Base-by-base conservation (phyloP, 495 filamentous ascomycete genomes). In the Aspergillus mulundensis region DNA sequence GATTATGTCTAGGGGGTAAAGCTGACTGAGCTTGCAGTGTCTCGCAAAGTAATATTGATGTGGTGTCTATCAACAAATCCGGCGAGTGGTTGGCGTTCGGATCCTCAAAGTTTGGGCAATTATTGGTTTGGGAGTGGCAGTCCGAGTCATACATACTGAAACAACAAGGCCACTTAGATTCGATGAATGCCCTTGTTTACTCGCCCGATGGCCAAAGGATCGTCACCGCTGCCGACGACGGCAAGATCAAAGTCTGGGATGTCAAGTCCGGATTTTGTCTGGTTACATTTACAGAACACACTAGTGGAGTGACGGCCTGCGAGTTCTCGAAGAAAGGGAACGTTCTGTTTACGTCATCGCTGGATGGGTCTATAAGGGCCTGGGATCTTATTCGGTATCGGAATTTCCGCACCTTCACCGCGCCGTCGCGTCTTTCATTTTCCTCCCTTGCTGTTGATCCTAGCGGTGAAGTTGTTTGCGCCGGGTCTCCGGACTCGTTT, bases 141-240 rank as follows among this genome's bases (percentile, higher is more conserved):
- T 97, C 95, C 1, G 94, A 98, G 68, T 97, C 95, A n/a, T 97
- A 97, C 70, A 92, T 98, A 53, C 72, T 98, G 32, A 98, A 97
- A 70, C 94, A 98, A 64, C 94, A 97, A 71, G 93, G 93, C 1
- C 94, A 98, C 71, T 89, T 95, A 46, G 95, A 98, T 65, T 86
- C 90, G n/a, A 90, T 97, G 84, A 97, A 96, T 70, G 77, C 93
- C 7, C 76, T 98, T 6, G 86, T 85, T 12, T 97, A 97, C 70
- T 95, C 95, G 5, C 91, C 93, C 0, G 93, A 97, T 61, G 92
- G 94, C 7, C 88, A 94, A 64, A 85, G 89, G 24, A 87, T 98
- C 57, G 86, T 97, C 51, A 98, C 95, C 0, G 84, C 90, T 3
- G 88, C 93, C 16, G 94, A 98, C 62, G 94, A 98, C 69, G 94